phyloP scores from a whole-genome alignment of 2,329 filamentous ascomycete genomes.

The Claviceps pazoutovae region DNA sequence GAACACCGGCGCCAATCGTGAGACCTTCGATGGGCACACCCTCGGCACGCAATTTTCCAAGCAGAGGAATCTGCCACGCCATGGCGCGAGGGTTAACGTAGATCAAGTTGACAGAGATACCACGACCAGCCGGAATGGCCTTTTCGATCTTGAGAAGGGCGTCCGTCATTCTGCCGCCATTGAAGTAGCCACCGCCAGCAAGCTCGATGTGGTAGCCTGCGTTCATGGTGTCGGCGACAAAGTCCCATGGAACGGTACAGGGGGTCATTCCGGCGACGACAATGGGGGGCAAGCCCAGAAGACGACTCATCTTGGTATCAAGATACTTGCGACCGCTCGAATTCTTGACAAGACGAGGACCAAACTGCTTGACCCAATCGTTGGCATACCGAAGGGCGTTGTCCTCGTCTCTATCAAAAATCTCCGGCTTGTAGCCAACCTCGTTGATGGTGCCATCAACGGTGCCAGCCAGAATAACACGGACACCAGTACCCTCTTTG shows the following conservation, averaged over 20 bases:
- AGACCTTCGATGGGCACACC: constrained; percentile 85
- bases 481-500: constrained; percentile 95
- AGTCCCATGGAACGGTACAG: constrained; percentile 78
- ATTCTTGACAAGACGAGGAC: constrained; percentile 81
- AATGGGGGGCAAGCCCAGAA: constrained; percentile 72
- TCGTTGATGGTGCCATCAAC: constrained; percentile 81
- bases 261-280: constrained; percentile 94
- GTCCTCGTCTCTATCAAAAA: constrained; percentile 92
- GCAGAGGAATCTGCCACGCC: constrained; percentile 81
- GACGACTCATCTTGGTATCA: constrained; percentile 88
- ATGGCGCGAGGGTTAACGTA: constrained; percentile 84
- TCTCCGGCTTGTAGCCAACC: constrained; percentile 93
- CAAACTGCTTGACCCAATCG: constrained; percentile 96
- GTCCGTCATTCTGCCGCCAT: constrained; percentile 66
- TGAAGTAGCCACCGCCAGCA: constrained; percentile 80
- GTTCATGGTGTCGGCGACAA: constrained; percentile 84
- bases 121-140: constrained; percentile 68
- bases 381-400: constrained; percentile 89
- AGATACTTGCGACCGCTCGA: constrained; percentile 82
- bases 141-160: constrained; percentile 77
- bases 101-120: constrained; percentile 81
- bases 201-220: constrained; percentile 91
- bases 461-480: constrained; percentile 87
- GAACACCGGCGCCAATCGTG: constrained; percentile 85
- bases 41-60: constrained; percentile 66